A percentile compares a stretch with the other conserved stretches of the same genome.
Evolutionary conservation across 1,284 basidiomycete species (phyloP).

Genomic region (Malassezia psittaci): DNA sequence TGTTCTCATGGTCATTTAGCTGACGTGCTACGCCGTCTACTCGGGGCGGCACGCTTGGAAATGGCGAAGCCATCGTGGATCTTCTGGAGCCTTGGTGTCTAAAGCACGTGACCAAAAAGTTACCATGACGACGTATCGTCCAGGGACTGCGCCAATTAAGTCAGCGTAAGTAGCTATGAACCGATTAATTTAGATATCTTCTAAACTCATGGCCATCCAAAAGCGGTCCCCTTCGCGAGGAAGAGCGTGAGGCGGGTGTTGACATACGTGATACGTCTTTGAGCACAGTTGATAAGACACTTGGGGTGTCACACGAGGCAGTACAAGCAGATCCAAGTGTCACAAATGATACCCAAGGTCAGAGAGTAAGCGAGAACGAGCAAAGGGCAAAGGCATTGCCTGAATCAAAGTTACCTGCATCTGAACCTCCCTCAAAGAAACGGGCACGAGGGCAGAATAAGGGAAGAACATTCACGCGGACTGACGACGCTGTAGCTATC

Average conservation of each 20-base stretch:
- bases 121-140: conserved; percentile 4
- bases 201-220: conserved; percentile 8
- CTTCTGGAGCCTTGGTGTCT: too few species aligned
- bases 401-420: not conserved
- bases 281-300: not conserved
- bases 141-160: conserved; percentile 17
- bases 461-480: conserved; percentile 12
- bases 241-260: not conserved
- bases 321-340: not conserved
- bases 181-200: conserved; percentile 3
- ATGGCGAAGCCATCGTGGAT: conserved; percentile 39
- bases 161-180: conserved; percentile 1
- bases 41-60: conserved; percentile 28
- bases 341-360: not conserved
- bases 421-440: conserved; percentile 2
- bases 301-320: not conserved
- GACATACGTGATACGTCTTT: not conserved
- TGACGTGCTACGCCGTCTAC: conserved; percentile 24
- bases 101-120: conserved; percentile 1
- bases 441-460: conserved; percentile 18
- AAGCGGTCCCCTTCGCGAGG: conserved; percentile 3
- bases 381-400: not conserved
- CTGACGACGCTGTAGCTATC: conserved; percentile 6
- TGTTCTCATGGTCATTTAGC: conserved; percentile 19
- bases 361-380: too few species aligned